Evolutionary conservation across 2,329 filamentous ascomycete genomes (phyloP).

Genomic region (Aspergillus calidoustus): DNA sequence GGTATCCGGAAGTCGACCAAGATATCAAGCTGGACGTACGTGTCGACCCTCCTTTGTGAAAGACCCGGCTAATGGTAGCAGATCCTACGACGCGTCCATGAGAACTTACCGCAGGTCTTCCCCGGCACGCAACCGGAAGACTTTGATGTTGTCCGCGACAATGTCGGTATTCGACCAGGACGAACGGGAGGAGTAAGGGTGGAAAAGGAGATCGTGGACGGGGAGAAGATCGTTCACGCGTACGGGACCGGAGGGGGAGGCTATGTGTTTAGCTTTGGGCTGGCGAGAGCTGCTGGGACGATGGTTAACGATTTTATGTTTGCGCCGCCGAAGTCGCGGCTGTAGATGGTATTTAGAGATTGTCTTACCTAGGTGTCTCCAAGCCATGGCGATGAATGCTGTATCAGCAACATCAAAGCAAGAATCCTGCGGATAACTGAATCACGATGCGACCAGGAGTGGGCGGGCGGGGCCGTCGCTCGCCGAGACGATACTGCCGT

Average conservation of each 20-base stretch:
- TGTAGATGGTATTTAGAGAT: not conserved
- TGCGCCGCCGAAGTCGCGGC: not conserved
- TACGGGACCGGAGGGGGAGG: conserved; percentile 34
- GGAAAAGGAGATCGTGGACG: conserved; percentile 32
- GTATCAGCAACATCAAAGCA: not conserved
- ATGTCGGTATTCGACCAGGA: conserved; percentile 29
- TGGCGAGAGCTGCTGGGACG: conserved; percentile 13
- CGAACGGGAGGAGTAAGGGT: conserved; percentile 27
- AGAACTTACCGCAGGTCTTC: conserved; percentile 28
- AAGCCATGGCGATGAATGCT: not conserved
- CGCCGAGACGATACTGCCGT: not conserved
- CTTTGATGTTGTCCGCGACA: conserved; percentile 30
- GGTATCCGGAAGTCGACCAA: conserved; percentile 1
- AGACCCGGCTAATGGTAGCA: conserved; percentile 1
- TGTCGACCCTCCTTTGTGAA: not conserved
- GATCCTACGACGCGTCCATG: conserved; percentile 28
- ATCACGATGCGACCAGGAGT: not conserved
- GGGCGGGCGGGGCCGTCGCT: too few relatives aligned
- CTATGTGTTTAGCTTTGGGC: conserved; percentile 34
- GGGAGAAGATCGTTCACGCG: conserved; percentile 36
- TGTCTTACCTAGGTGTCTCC: not conserved
- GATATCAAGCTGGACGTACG: not conserved
- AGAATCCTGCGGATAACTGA: not conserved
- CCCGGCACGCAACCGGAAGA: conserved; percentile 15
- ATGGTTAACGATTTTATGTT: conserved; percentile 7